Base-by-base conservation (phyloP, 345 rosid species). In the Trapa bicornis region DNA sequence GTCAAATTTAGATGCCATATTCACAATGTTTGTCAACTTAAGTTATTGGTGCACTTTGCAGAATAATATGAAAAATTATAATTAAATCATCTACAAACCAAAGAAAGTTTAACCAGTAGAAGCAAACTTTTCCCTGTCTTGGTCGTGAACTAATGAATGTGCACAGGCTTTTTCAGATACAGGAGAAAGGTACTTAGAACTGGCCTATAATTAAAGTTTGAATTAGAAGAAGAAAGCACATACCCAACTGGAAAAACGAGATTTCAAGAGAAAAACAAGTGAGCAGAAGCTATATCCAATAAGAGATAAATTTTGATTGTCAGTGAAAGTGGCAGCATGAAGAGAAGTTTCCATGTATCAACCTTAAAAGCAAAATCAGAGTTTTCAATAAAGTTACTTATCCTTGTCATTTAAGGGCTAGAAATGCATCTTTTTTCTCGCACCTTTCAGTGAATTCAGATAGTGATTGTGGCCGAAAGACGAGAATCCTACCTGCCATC, bases 401-500 rank as follows among this genome's bases (percentile, higher is more conserved):
- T n/a, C 43, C 4, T 64, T 61, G 5, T 62, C n/a, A 13, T 37
- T 6, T 13, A 37, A 42, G 32, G 50, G 35, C 33, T 37, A 65
- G 37, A 6, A 16, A 35, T 32, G 63, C 38, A 58, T 32, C 15
- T 58, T 58, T 22, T 29, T 33, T 36, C 48, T 72, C 72, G 37
- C 64, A 89, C 97, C 89, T 86, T 72, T 85, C 81, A 15, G 92
- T 92, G 74, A 92, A 89, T 50, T 87, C 83, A 6, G 89, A 72
- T 66, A 89, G 82, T 61, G 92, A 87, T 38, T 89, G 56, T 47
- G 96, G 92, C 69, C 76, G 82, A 77, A 89, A 70, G 72, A 92
- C 95, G 68, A 84, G 81, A 61, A 92, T 87, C 78, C 96, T 79
- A 62, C 95, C 91, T 66, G 96, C 96, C 92, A 92, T 89, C 98